Conservation (phyloP, 2,329 filamentous ascomycete species). For the Cordyceps javanica region DNA sequence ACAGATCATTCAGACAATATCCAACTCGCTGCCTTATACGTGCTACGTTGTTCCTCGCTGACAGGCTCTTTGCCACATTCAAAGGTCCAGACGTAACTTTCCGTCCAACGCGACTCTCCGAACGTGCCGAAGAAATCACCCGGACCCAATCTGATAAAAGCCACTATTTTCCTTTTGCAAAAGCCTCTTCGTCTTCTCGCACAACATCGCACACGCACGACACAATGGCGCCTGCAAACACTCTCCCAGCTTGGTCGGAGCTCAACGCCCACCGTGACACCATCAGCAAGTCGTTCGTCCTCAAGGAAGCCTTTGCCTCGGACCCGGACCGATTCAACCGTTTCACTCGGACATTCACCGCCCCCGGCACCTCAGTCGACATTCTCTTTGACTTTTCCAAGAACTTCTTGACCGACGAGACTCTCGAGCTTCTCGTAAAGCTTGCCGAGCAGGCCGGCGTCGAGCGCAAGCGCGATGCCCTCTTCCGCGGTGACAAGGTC, state of each 20-base stretch:
- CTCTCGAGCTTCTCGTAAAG: constrained; percentile 76
- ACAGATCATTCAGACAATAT: not conserved
- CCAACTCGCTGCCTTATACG: not conserved
- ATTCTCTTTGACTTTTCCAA: constrained; percentile 99
- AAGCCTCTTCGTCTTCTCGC: not conserved
- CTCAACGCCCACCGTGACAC: constrained; percentile 86
- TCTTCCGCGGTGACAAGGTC: constrained; percentile 98
- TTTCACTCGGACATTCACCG: constrained; percentile 79
- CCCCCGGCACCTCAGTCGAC: constrained; percentile 74
- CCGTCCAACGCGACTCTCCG: not conserved
- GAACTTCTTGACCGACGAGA: constrained; percentile 96
- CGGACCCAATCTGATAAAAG: not conserved
- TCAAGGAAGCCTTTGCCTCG: constrained; percentile 87
- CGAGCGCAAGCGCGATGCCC: constrained; percentile 90
- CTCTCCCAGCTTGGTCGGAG: constrained; percentile 79
- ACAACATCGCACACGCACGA: not conserved
- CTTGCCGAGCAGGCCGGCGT: constrained; percentile 86
- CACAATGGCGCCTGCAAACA: constrained; percentile 74
- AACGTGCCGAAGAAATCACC: not conserved
- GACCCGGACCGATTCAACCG: constrained; percentile 86
- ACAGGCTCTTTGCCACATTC: not conserved
- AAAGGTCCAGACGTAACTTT: not conserved
- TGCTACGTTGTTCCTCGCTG: not conserved
- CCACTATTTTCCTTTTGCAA: not conserved
- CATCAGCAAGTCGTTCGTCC: constrained; percentile 80